Evolutionary conservation across 176 grass and related monocot genomes (phyloP), one percentile per base, ranked within the genome.

Genomic region (Pharus latifolius): DNA sequence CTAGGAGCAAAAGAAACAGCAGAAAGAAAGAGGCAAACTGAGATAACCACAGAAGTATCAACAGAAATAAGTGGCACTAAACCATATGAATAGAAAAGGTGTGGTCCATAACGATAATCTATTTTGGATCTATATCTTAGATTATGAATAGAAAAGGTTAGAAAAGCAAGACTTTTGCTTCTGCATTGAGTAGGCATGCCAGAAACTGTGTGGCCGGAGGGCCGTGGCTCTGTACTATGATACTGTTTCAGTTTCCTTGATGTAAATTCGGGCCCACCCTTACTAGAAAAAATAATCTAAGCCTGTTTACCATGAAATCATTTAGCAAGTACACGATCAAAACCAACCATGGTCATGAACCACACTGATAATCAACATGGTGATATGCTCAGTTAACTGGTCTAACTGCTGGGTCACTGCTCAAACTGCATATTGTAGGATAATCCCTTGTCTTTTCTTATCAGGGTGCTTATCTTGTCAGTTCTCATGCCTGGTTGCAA

Each of bases 101-200:
- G n/a, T n/a, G n/a, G n/a, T n/a, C n/a, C 15, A 50, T 76, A 52
- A 64, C 63, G 61, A 76, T 49, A 44, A 75, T 75, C 33, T 37
- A 40, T 56, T 38, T 38, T 38, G 6, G 35, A 38, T 38, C 35
- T 38, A n/a, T n/a, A n/a, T n/a, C n/a, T n/a, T n/a, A n/a, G n/a
- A n/a, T n/a, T n/a, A n/a, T n/a, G n/a, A n/a, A n/a, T n/a, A n/a
- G n/a, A n/a, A n/a, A n/a, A n/a, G n/a, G n/a, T n/a, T n/a, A n/a
- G n/a, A n/a, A n/a, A n/a, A n/a, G n/a, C n/a, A n/a, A n/a, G n/a
- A n/a, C n/a, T n/a, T n/a, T n/a, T n/a, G n/a, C n/a, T n/a, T n/a
- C n/a, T n/a, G n/a, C n/a, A n/a, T n/a, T n/a, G n/a, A n/a, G n/a
- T n/a, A n/a, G n/a, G n/a, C n/a, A n/a, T n/a, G n/a, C n/a, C n/a